Evolutionary conservation across 176 grass and related monocot species (phyloP).

Genomic region (Paspalum notatum): DNA sequence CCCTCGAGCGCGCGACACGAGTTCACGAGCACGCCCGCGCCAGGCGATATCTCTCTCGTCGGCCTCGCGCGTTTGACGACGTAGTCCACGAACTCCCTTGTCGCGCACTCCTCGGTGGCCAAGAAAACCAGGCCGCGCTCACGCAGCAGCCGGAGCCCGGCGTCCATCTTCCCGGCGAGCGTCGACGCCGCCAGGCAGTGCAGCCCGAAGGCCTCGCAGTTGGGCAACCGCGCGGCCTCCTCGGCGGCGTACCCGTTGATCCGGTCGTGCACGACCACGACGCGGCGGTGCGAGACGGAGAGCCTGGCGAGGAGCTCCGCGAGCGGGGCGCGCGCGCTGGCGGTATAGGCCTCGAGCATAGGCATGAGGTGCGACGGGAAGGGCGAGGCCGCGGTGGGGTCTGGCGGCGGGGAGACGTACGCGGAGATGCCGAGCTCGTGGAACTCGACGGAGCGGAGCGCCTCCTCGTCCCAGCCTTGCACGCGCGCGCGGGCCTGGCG

Average conservation of each 20-base stretch:
- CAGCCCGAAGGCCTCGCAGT: conserved; percentile 50
- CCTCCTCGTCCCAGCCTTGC: conserved; percentile 26
- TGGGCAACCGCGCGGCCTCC: conserved; percentile 46
- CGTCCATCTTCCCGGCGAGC: conserved; percentile 1
- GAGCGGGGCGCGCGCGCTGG: conserved; percentile 43
- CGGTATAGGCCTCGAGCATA: conserved; percentile 31
- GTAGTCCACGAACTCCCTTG: conserved; percentile 15
- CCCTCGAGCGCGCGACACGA: conserved; percentile 49
- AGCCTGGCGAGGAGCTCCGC: conserved; percentile 42
- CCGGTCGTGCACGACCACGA: conserved; percentile 54
- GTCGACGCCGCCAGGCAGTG: conserved; percentile 38
- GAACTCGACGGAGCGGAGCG: conserved; percentile 45
- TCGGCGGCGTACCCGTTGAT: conserved; percentile 41
- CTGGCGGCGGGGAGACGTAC: conserved; percentile 45
- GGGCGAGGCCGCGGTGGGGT: conserved; percentile 16
- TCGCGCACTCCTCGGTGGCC: conserved; percentile 1
- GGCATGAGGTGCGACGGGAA: conserved; percentile 61
- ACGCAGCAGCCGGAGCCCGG: conserved; percentile 18
- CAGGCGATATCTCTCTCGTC: neutral
- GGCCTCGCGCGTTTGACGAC: neutral
- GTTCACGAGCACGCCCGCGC: conserved; percentile 29
- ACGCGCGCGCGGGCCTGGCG: conserved; percentile 44
- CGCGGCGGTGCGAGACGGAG: conserved; percentile 35
- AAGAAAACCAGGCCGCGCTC: neutral
- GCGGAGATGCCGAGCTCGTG: conserved; percentile 48